Evolutionary conservation across 2,329 filamentous ascomycete species (phyloP).

Genomic region (Onygena corvina): DNA sequence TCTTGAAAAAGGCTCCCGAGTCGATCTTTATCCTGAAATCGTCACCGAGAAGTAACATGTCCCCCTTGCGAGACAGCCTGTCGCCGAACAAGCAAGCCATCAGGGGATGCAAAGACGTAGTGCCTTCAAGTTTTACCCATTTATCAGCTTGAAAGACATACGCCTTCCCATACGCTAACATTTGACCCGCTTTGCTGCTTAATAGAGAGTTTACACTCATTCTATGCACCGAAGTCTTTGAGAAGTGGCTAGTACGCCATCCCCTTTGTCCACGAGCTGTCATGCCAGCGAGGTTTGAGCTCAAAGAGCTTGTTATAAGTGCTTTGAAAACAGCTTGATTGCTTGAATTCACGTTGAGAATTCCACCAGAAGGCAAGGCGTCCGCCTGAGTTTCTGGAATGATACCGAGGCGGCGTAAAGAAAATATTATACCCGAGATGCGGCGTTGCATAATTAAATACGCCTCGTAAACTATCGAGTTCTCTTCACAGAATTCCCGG

Average conservation of each 20-base stretch:
- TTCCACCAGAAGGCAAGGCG: conserved; percentile 20
- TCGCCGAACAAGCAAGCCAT: conserved; percentile 7
- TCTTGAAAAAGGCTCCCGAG: background rate
- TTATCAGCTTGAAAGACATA: background rate
- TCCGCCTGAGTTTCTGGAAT: conserved; percentile 19
- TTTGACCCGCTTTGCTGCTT: background rate
- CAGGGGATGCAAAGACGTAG: background rate
- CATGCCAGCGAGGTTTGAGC: conserved; percentile 35
- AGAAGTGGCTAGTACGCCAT: conserved; percentile 21
- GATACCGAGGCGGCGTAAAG: conserved; percentile 27
- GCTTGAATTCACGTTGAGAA: conserved; percentile 36
- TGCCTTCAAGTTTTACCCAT: background rate
- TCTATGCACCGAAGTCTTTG: conserved; percentile 21
- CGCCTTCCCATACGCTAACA: background rate
- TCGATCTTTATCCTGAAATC: background rate
- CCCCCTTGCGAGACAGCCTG: background rate
- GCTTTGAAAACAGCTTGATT: conserved; percentile 36
- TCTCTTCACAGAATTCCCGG: conserved; percentile 22
- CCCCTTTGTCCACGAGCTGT: conserved; percentile 9
- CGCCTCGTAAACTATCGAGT: conserved; percentile 27
- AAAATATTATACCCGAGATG: conserved; percentile 28
- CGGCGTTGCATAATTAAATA: conserved; percentile 28
- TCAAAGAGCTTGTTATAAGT: conserved; percentile 35
- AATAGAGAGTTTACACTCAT: conserved; percentile 9
- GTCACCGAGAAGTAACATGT: background rate